Percentiles rank a stretch among this genome's conserved stretches.
Evolutionary conservation across 2,329 filamentous ascomycete genomes (phyloP).

Genomic region (Lasiodiplodia sp.): DNA sequence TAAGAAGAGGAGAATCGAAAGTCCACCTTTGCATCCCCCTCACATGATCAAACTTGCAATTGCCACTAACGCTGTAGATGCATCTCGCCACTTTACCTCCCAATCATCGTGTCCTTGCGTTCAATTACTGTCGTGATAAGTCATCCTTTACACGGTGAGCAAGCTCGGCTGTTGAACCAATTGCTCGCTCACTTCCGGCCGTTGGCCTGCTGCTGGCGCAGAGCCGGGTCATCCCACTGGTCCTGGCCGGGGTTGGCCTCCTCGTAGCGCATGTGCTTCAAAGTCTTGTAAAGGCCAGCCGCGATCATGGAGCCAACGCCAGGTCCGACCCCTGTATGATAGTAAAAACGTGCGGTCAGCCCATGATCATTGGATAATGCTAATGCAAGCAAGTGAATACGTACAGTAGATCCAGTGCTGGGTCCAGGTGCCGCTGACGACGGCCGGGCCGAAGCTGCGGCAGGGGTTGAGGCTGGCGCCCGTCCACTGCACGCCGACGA

Average conservation of each 20-base stretch:
- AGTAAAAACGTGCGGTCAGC: background rate
- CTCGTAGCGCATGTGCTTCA: slow-evolving; percentile 52
- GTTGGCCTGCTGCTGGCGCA: background rate
- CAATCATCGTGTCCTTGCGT: too few relatives aligned
- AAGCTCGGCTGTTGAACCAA: background rate
- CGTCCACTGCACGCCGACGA: slow-evolving; percentile 48
- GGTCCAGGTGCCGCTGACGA: slow-evolving; percentile 54
- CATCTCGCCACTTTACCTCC: background rate
- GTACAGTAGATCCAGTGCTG: slow-evolving; percentile 60
- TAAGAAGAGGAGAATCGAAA: background rate
- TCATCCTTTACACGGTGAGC: background rate
- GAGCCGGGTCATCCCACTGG: slow-evolving; percentile 30
- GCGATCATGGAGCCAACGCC: slow-evolving; percentile 56
- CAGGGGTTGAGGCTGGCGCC: slow-evolving; percentile 59
- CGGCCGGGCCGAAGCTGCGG: slow-evolving; percentile 56
- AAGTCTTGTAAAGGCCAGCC: slow-evolving; percentile 57
- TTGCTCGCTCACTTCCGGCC: background rate
- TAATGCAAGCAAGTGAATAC: background rate
- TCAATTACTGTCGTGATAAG: background rate
- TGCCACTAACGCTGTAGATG: background rate
- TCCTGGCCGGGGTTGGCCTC: slow-evolving; percentile 48
- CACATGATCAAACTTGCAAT: background rate
- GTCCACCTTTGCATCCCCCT: background rate
- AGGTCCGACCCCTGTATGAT: slow-evolving; percentile 48
- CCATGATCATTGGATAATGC: background rate